Conservation (phyloP, 345 rosid species). For the Rhizophora mangle region DNA sequence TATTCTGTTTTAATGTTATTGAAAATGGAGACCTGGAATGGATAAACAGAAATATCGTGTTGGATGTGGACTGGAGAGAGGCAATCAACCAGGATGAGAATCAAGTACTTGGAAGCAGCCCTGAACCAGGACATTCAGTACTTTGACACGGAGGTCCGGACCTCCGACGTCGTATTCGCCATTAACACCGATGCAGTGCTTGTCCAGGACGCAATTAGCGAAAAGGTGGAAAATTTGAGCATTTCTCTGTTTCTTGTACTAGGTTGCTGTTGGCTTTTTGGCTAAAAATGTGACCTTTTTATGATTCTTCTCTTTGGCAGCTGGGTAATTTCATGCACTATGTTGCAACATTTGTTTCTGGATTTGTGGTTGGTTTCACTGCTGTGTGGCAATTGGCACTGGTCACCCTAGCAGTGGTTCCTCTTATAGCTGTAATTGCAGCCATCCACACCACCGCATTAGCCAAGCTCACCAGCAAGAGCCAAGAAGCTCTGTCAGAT, state of each 20-base stretch:
- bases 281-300: constrained; percentile 9
- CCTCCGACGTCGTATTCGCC: constrained; percentile 87
- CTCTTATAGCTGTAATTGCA: constrained; percentile 92
- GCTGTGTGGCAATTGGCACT: constrained; percentile 97
- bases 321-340: constrained; percentile 95
- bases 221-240: constrained; percentile 57
- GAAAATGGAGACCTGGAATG: constrained; percentile 12
- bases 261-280: constrained; percentile 3
- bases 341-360: constrained; percentile 89
- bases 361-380: constrained; percentile 94
- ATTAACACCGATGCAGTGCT: constrained; percentile 91
- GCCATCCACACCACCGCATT: constrained; percentile 74
- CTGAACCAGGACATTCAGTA: constrained; percentile 87
- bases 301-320: constrained; percentile 36
- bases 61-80: constrained; percentile 99
- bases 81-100: constrained; percentile 95
- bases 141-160: constrained; percentile 90
- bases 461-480: constrained; percentile 70
- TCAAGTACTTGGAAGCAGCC: constrained; percentile 92
- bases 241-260: background rate
- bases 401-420: constrained; percentile 94
- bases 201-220: constrained; percentile 98
- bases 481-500: constrained; percentile 82
- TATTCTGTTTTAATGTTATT: constrained; percentile 3
- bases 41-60: constrained; percentile 77